A percentile compares a stretch with the other conserved stretches of the same genome.
Evolutionary conservation across 257 asterid genomes (phyloP).

Genomic region (Scutellaria barbata): DNA sequence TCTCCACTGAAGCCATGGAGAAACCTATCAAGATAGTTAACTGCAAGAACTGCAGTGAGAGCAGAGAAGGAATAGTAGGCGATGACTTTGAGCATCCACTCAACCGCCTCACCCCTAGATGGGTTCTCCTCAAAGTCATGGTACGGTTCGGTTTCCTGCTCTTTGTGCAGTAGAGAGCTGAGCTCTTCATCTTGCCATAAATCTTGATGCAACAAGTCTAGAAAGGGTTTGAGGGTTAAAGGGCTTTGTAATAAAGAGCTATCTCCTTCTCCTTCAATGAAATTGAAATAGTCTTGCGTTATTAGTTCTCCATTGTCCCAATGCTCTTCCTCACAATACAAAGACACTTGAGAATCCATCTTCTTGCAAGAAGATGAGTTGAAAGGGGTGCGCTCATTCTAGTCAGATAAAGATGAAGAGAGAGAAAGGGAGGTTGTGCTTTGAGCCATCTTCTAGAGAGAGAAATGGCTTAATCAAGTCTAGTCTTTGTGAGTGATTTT

Average conservation of each 20-base stretch:
- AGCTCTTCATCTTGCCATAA: conserved; percentile 59
- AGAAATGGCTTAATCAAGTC: conserved; percentile 32
- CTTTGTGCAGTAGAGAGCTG: conserved; percentile 55
- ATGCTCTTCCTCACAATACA: conserved; percentile 56
- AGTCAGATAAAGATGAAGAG: conserved; percentile 42
- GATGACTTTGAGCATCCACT: conserved; percentile 56
- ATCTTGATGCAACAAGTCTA: conserved; percentile 36
- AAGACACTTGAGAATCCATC: conserved; percentile 50
- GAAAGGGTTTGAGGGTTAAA: conserved; percentile 18
- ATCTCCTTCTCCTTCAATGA: conserved; percentile 34
- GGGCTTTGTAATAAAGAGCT: conserved; percentile 24
- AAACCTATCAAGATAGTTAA: conserved; percentile 54
- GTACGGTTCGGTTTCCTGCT: conserved; percentile 47
- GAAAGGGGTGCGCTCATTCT: conserved; percentile 31
- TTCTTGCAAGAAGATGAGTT: conserved; percentile 48
- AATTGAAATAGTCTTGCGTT: conserved; percentile 13
- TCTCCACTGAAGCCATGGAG: conserved; percentile 34
- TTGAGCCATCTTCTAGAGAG: conserved; percentile 42
- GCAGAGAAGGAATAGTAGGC: conserved; percentile 54
- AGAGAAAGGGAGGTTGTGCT: conserved; percentile 37
- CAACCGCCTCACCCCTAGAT: conserved; percentile 57
- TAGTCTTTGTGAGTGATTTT: conserved; percentile 38
- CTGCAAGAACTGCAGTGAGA: conserved; percentile 62
- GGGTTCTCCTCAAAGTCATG: conserved; percentile 36
- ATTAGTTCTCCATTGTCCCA: conserved; percentile 39